Conservation (phyloP, 1,139 yeast genomes). For the Kodamaea plutei region DNA sequence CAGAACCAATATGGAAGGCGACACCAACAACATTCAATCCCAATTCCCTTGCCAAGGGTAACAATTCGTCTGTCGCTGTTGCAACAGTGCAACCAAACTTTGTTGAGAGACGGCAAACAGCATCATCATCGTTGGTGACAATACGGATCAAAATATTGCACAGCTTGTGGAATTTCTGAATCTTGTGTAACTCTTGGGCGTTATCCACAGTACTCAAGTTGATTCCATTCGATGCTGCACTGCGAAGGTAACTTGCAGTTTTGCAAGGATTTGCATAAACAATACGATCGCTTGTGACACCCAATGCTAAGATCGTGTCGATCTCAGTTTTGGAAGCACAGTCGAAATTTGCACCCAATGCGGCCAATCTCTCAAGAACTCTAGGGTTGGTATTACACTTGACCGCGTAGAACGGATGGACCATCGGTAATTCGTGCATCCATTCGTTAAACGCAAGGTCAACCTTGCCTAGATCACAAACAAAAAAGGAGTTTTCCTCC, state of each 20-base stretch:
- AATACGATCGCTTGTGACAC: conserved; percentile 62
- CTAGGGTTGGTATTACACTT: conserved; percentile 80
- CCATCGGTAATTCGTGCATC: conserved; percentile 62
- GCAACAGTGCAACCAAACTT: conserved; percentile 80
- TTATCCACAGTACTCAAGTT: conserved; percentile 87
- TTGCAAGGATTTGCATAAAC: conserved; percentile 95
- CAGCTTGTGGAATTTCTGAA: conserved; percentile 62
- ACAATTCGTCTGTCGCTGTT: conserved; percentile 48
- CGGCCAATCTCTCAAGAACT: conserved; percentile 55
- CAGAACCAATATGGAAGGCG: conserved; percentile 95
- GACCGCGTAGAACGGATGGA: conserved; percentile 86
- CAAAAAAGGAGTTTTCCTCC: conserved; percentile 83
- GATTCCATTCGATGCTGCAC: conserved; percentile 55
- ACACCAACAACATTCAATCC: conserved; percentile 72
- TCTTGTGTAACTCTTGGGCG: conserved; percentile 74
- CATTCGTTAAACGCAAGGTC: conserved; percentile 58
- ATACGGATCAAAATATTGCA: conserved; percentile 74
- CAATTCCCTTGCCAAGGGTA: conserved; percentile 59
- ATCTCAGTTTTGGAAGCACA: conserved; percentile 92
- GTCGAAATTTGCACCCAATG: conserved; percentile 76
- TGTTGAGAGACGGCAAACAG: conserved; percentile 82
- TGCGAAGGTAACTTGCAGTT: conserved; percentile 73
- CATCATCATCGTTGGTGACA: conserved; percentile 84
- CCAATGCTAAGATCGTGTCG: conserved; percentile 56
- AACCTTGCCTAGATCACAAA: conserved; percentile 79